Evolutionary conservation across 2,329 filamentous ascomycete genomes (phyloP), one percentile per base, ranked within the genome.

Genomic region (Rhinocladiella mackenziei): DNA sequence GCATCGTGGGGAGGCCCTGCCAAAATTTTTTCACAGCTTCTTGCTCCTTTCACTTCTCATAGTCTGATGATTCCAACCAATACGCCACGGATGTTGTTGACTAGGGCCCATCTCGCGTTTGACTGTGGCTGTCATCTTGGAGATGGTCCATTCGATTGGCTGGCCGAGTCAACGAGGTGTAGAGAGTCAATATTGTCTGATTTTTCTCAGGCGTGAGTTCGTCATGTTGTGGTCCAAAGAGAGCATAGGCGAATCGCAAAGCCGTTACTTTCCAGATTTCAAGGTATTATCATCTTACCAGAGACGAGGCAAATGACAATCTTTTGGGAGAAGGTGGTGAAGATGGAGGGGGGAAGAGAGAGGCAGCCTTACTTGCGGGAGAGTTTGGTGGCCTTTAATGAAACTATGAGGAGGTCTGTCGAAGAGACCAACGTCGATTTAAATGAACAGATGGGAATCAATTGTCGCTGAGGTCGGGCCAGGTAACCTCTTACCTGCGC

Each of bases 221-320:
- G 20, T 48, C 39, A 17, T 48, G 45, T 17, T 48, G 45, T 14
- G 44, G 34, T 14, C 45, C 45, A 13, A 48, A 48, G 9, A 48
- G 45, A 28, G 32, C 45, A 15, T 43, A 43, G 7, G 45, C 44
- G 39, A 48, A 48, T n/a, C 9, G 44, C 35, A 19, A 43, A 40
- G 34, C 31, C 39, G 18, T 28, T 11, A 15, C 26, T 28, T 14
- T 48, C 45, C 22, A 48, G 32, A 34, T 48, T 48, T n/a, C n/a
- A n/a, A n/a, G n/a, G n/a, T n/a, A n/a, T n/a, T n/a, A n/a, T n/a
- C n/a, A n/a, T n/a, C n/a, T n/a, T n/a, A n/a, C n/a, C n/a, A n/a
- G n/a, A n/a, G n/a, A n/a, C n/a, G n/a, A n/a, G n/a, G n/a, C n/a
- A n/a, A n/a, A n/a, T n/a, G n/a, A n/a, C n/a, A n/a, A n/a, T n/a